Base-by-base conservation (phyloP, 2,329 filamentous ascomycete species). In the Aspergillus neotritici region DNA sequence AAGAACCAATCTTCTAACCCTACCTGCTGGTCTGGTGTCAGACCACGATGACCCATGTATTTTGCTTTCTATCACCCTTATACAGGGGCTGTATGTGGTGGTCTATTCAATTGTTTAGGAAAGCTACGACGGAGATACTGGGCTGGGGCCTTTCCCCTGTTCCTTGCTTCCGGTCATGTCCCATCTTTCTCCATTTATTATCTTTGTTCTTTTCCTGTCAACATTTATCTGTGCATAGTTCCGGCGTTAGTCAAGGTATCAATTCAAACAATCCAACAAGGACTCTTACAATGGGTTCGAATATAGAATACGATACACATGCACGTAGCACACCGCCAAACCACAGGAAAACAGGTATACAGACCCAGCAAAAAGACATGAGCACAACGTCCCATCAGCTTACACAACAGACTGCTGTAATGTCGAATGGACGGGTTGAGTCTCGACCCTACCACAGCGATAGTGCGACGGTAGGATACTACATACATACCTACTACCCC, bases 181-280 rank as follows among this genome's bases (percentile, higher is more conserved):
- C 25, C 28, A 25, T 25, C 32, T 39, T 40, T 32, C 16, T 40
- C 21, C 33, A 40, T 40, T 17, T 34, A 17, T 35, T 28, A 34
- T 16, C 25, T 31, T 40, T 40, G 3, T 8, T 15, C 15, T 31
- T 40, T 31, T 37, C 29, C 21, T 21, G 41, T 42, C 30, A 37
- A 40, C 37, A 38, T 53, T 50, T 49, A 41, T 42, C 40, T 48
- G 54, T 60, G 57, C 57, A 60, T 60, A 50, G 52, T 47, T 40
- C 35, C 35, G 56, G 56, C 56, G 56, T 60, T 58, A 34, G 46
- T 41, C 13, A 30, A 25, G 21, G 21, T 25, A 25, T 9, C 21
- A 25, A 25, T 25, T 25, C 21, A 25, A 25, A 8, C 5, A 25
- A 8, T 25, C 9, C 21, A 25, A 25, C 5, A 1, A 8, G 21